Base-by-base conservation (phyloP, 1,284 basidiomycete genomes). In the Sanghuangporus weigelae region DNA sequence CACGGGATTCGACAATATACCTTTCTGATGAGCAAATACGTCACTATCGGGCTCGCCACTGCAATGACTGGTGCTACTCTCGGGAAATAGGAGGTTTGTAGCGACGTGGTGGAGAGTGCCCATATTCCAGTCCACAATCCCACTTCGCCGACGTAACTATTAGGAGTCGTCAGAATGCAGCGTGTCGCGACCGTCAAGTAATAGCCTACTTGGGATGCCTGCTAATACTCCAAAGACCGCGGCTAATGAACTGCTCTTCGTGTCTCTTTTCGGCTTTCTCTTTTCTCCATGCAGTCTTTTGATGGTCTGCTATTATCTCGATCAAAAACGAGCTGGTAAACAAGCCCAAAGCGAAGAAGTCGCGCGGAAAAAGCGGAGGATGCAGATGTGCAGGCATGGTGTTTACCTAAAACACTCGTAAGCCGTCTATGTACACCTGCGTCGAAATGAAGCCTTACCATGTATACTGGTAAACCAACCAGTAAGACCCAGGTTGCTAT, bases 71-170 rank as follows among this genome's bases (percentile, higher is more conserved):
- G 73, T 0, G 80, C 74, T 3, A 76, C 78, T 21, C 68, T 66
- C 53, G 85, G 79, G 69, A 81, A 80, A 68, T 79, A 76, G 48
- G 77, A 69, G 6, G 77, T 76, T 69, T 78, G 77, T 19, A 88
- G 73, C 7, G 82, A 79, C 8, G 78, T 68, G 2, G 80, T 77
- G 2, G 86, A 82, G 12, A 91, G 75, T 6, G 84, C 76, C 78
- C 84, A 90, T 35, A 92, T 85, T 10, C 87, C 87, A 2, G 81
- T 81, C 85, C 89, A 91, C 19, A 93, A 78, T 2, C 86, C 83
- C 11, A 92, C 80, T 75, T 93, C 91, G 26, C 87, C 90, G 40
- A 91, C 81, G 72, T 93, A 92, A 76, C 88, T 90, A 67, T 23
- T 54, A 58, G 53, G 10, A 26, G 8, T 16, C 21, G 21, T 23